Evolutionary conservation across 441 rosid species (phyloP).

Genomic region (Erodium texanum): DNA sequence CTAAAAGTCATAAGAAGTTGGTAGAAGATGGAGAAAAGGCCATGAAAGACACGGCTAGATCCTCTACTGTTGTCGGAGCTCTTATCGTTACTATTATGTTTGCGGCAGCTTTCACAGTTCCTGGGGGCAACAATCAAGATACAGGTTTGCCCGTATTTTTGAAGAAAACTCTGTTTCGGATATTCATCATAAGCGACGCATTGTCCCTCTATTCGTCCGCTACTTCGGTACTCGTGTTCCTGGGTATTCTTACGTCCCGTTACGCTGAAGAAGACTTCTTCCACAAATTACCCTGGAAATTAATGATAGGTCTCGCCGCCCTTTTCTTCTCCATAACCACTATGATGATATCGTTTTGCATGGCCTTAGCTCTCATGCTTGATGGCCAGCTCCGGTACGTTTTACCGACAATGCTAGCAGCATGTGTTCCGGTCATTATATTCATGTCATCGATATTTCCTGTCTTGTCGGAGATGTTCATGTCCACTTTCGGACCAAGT

Average conservation of each 20-base stretch:
- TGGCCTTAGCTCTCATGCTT: background rate
- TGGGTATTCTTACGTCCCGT: background rate
- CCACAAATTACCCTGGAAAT: background rate
- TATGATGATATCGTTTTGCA: background rate
- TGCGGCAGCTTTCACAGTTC: background rate
- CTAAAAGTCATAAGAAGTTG: background rate
- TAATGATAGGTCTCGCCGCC: background rate
- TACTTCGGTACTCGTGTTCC: background rate
- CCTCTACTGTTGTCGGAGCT: background rate
- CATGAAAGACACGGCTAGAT: background rate
- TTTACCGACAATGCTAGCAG: background rate
- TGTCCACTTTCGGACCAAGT: background rate
- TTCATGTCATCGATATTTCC: slow-evolving; percentile 1
- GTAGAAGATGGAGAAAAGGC: background rate
- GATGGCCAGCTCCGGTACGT: background rate
- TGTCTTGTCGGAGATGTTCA: background rate
- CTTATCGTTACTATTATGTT: background rate
- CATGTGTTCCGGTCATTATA: background rate
- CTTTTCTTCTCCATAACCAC: background rate
- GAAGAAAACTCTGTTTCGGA: background rate
- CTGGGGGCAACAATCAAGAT: background rate
- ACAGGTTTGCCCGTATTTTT: background rate
- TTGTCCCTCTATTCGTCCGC: background rate
- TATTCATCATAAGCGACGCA: background rate
- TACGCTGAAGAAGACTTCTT: background rate